A percentile compares a stretch with the other conserved stretches of the same genome.
Conservation (phyloP, 495 filamentous ascomycete species). For the Aspergillus ellipticus region DNA sequence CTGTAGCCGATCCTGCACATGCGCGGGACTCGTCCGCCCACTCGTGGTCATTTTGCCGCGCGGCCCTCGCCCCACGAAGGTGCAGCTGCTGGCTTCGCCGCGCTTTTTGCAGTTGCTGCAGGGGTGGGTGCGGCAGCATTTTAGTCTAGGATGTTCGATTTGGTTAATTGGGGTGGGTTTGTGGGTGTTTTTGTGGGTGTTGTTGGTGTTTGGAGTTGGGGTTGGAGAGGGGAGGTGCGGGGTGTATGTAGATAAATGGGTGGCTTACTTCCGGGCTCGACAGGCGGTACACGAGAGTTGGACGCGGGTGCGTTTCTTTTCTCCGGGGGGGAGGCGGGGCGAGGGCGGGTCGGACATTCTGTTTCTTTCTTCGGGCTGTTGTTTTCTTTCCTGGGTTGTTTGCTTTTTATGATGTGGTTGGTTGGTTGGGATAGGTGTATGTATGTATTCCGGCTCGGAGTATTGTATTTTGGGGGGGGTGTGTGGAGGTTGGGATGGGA, state of each 20-base stretch:
- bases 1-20: constrained; percentile 46
- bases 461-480: not conserved
- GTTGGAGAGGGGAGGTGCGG: no score
- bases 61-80: constrained; percentile 39
- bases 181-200: not conserved
- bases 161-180: constrained; percentile 3
- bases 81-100: constrained; percentile 39
- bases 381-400: not conserved
- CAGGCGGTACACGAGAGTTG: constrained; percentile 53
- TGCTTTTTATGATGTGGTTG: no score
- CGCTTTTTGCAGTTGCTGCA: constrained; percentile 49
- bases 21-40: constrained; percentile 31
- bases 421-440: not conserved
- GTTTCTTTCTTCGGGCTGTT: no score
- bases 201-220: no score
- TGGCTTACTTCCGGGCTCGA: constrained; percentile 46
- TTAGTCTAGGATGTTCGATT: constrained; percentile 32
- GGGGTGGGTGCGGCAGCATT: constrained; percentile 49
- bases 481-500: not conserved
- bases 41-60: constrained; percentile 30
- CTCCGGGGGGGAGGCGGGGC: not conserved
- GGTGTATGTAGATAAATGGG: not conserved
- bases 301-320: constrained; percentile 49
- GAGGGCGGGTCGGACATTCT: not conserved
- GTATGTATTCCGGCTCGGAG: not conserved